phyloP scores from a whole-genome alignment of 805 yeast genomes.

The Ogataea paraovalis region DNA sequence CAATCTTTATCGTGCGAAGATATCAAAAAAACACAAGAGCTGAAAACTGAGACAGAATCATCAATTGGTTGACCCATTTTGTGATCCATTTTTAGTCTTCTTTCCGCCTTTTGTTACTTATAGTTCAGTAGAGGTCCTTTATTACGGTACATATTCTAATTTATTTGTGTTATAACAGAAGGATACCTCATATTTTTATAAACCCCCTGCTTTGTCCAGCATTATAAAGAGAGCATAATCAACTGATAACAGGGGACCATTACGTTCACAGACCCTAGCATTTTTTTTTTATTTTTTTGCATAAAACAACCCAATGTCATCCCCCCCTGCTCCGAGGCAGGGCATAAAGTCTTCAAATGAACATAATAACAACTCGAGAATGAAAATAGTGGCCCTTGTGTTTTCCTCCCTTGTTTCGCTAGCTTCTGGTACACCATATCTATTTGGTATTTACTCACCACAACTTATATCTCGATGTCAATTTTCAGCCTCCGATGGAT shows the following conservation, averaged over 20 bases:
- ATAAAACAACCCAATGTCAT: background rate
- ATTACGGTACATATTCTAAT: too few relatives aligned
- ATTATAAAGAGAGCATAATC: too few relatives aligned
- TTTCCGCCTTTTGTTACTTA: too few relatives aligned
- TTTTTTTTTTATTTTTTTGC: background rate
- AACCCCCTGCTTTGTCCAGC: too few relatives aligned
- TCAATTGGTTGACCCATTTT: too few relatives aligned
- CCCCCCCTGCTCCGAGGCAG: background rate
- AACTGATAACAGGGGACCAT: background rate
- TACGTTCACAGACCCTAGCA: too few relatives aligned
- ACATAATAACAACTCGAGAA: background rate
- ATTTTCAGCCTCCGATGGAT: slow-evolving; percentile 57
- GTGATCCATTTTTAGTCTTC: too few relatives aligned
- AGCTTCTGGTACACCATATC: slow-evolving; percentile 73
- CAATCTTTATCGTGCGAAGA: background rate
- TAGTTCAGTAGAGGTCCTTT: too few relatives aligned
- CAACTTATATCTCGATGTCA: slow-evolving; percentile 57
- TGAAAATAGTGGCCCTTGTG: slow-evolving; percentile 14
- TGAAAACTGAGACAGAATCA: too few relatives aligned
- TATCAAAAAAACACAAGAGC: background rate
- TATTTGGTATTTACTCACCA: slow-evolving; percentile 74
- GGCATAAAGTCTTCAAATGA: slow-evolving; percentile 1
- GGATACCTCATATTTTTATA: too few relatives aligned
- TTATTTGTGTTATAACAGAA: too few relatives aligned
- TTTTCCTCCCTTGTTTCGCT: slow-evolving; percentile 45